Evolutionary conservation across 371 early-diverging fungal species (phyloP), one percentile per base, ranked within the genome.

Genomic region (Coemansia sp.): DNA sequence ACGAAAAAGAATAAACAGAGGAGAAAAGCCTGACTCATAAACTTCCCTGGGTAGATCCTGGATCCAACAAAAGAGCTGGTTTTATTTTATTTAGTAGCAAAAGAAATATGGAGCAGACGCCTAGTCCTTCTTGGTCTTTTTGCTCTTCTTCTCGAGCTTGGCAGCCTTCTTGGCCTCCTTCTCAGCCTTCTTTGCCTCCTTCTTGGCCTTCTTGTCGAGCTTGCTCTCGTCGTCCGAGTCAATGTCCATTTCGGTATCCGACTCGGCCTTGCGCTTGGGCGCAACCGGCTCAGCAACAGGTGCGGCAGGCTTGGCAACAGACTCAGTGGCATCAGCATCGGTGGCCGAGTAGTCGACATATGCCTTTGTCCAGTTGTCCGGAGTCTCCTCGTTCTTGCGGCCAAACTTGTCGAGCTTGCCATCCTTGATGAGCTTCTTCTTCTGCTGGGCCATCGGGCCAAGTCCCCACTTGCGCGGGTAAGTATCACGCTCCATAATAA

Each of bases 401-500:
- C 98, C 98, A 69, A 83, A 97, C 85, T 97, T 97, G 84, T 98
- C 98, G 24, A 98, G 86, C 83, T 95, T 94, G 45, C 98, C 98
- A 57, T 91, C 92, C 82, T 93, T 92, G 88, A 95, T 90, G 78
- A 98, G 67, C 85, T 93, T 91, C 90, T 98, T 98, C 90, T 98
- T 98, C 84, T 94, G 90, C 74, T 86, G 83, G 27, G 98, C 98
- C 73, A 90, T 87, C 37, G 97, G 96, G 56, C 98, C 98, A 73
- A 98, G 83, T 31, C 99, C 99, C 99, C 99, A 99, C 64, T 90
- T 86, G 60, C 95, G 90, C 54, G 97, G 97, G 81, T 99, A 99
- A 13, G 98, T 94, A 82, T 97, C 99, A 67, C 99, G 93, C 82
- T 99, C 99, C 99, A 99, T 99, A 69, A 99, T 99, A 53, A 99